phyloP scores from a whole-genome alignment of 73 alveolate species.

The Tetrahymena borealis region DNA sequence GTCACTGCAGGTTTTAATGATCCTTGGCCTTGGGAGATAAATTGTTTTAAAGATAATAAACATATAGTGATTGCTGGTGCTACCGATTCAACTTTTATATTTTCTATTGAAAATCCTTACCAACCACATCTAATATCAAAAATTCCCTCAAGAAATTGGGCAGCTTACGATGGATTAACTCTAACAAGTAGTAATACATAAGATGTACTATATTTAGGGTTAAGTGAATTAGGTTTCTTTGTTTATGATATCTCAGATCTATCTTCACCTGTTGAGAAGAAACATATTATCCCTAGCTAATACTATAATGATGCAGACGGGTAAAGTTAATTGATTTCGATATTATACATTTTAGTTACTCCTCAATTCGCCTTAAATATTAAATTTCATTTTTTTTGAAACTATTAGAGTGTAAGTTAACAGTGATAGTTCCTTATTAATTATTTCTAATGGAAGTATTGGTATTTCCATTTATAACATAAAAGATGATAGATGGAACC shows the following conservation, averaged over 20 bases:
- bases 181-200: neutral
- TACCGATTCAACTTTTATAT: neutral
- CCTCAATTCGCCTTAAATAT: too few species aligned
- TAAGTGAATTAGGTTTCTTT: neutral
- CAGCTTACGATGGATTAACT: neutral
- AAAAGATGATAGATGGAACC: neutral
- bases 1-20: neutral
- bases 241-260: neutral
- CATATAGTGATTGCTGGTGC: neutral
- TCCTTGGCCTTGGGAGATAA: neutral
- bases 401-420: neutral
- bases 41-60: neutral
- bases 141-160: neutral
- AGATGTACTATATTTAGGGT: neutral
- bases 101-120: neutral
- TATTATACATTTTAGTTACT: too few species aligned
- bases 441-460: neutral
- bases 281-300: neutral
- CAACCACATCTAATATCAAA: neutral
- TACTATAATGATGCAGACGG: neutral
- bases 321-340: too few species aligned
- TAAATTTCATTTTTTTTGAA: too few species aligned
- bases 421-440: neutral
- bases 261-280: neutral
- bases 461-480: neutral